Base-by-base conservation (phyloP, 495 filamentous ascomycete species). In the Hypoxylon fragiforme region DNA sequence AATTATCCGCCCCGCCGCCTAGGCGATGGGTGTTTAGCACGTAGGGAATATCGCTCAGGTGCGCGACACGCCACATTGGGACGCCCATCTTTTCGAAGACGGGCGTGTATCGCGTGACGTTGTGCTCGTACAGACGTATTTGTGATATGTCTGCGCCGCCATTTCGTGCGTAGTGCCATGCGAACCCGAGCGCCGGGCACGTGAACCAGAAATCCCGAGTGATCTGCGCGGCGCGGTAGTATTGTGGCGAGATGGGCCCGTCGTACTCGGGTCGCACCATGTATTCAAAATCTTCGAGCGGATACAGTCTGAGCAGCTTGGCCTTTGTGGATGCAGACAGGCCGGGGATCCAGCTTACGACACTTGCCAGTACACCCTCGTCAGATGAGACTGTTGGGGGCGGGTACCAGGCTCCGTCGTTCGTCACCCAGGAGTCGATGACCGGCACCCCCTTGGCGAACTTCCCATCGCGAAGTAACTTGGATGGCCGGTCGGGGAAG, bases 211-310 rank as follows among this genome's bases (percentile, higher is more conserved):
- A 5, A 11, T 53, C 32, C 12, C 24, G 18, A 12, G 9, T 53
- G 11, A 53, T 3, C 14, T 53, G 50, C 5, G 50, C 50, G 20
- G 50, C 50, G 21, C 34, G 41, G 13, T 53, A 53, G 32, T 32
- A 39, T 24, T 53, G 41, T 7, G 49, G 39, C 3, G 49, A 52
- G 15, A 52, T 38, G 14, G 19, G 31, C 9, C 49, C 40, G 12
- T 52, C 49, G 22, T 36, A 44, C 12, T 52, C 49, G 1, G 50
- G 50, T 12, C 50, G 21, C 12, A 53, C 34, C 35, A 45, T 19
- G 21, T 15, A 7, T 7, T 53, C 50, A 18, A 53, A 53, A 34
- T 53, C 50, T 7, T n/a, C 14, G 12, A 53, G 3, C 7, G 50
- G 50, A 6, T 53, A 45, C 1, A 53, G 18, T 18, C 45, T 24